Base-by-base conservation (phyloP, 148 eudicot species). In the Rhododendron griersonianum region DNA sequence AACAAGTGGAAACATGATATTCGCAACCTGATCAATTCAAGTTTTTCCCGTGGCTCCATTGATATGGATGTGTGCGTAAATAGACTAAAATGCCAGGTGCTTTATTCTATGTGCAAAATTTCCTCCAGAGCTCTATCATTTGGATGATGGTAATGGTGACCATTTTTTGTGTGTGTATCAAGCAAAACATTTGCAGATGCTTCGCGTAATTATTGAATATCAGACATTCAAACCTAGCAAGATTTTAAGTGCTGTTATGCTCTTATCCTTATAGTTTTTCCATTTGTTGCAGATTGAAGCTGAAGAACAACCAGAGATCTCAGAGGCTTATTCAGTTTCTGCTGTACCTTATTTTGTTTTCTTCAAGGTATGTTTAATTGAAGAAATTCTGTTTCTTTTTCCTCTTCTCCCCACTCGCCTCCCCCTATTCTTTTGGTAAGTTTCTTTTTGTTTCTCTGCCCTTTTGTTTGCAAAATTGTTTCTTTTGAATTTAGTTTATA, bases 331-430 rank as follows among this genome's bases (percentile, higher is more conserved):
- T 85, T 91, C 98, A 48, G 96, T 98, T 86, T 90, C 99, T 82
- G 98, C 98, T 89, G 98, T 95, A 78, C 99, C 99, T 10, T 98
- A 77, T 89, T 95, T 98, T 81, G 99, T 94, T 80, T 98, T 98
- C 89, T 90, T 93, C 80, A 94, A 95, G 98, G 98, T 95, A 90
- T 84, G 87, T 71, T 81, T 57, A 78, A 7, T 37, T 10, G 8
- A 0, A 73, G 35, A 48, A 25, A 53, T 41, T 30, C 19, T 57
- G 7, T 16, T 77, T 16, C 80, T 11, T 23, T 21, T 75, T 33
- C 18, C 14, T 59, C 11, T 84, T 57, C 13, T 61, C 14, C 37
- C 83, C 45, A 3, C 30, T 15, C n/a, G 5, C 69, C 69, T 33
- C 59, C 18, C 39, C 5, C 25, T 18, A 16, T n/a, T 7, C 45